Base-by-base conservation (phyloP, 371 early-diverging fungal genomes). In the Saksenaea oblongispora region DNA sequence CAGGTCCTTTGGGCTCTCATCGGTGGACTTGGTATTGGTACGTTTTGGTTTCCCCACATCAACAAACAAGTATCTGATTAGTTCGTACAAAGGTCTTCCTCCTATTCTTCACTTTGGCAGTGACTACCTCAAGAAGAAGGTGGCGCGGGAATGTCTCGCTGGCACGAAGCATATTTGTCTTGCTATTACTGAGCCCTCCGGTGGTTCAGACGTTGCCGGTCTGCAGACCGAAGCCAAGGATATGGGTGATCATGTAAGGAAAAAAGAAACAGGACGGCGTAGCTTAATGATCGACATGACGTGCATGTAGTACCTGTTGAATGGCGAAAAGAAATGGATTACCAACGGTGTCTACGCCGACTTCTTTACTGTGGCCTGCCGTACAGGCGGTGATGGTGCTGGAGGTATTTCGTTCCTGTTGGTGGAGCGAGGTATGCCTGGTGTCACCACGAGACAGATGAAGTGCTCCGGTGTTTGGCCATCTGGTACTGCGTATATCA, bases 291-390 rank as follows among this genome's bases (percentile, higher is more conserved):
- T 47, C n/a, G 85, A 83, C 24, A 86, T 85, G 35, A 18, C 59
- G 22, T 39, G 39, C 39, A 14, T n/a, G 5, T 47, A 47, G 51
- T 74, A 69, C 18, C 14, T 65, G 5, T 41, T 90, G 47, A 91
- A 90, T 64, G 91, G 91, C 22, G 90, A 90, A 68, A 91, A 93
- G 85, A 92, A 92, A 73, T 89, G 90, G 88, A 88, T 88, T 58
- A 92, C 94, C 37, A 93, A 92, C 67, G 94, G 94, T 62, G 85
- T 87, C 1, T 93, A 84, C 77, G 90, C 93, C 22, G 91, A 92
- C 47, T 87, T 72, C 64, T 84, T 86, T 57, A 84, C 84, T 0
- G 73, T 74, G 13, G 89, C 86, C 42, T 90, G 81, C 41, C 78
- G 86, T 61, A 94, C 93, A 1, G 93, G 93, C 41, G 90, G 81